Evolutionary conservation across 805 yeast genomes (phyloP).

Genomic region (Ogataea parapolymorpha): DNA sequence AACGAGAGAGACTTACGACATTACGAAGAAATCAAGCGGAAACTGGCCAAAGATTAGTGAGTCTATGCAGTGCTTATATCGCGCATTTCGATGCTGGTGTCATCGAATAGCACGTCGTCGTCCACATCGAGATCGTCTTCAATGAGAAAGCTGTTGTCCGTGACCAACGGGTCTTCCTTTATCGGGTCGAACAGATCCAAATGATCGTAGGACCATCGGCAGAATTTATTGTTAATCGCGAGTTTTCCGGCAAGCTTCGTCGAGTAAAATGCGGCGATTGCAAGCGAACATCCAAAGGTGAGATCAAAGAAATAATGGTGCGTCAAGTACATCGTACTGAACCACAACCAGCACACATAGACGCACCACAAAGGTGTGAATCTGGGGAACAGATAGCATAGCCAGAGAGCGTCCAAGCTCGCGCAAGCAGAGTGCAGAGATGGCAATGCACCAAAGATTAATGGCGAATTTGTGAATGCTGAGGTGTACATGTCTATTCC

Average conservation of each 20-base stretch:
- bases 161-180: constrained; percentile 23
- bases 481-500: constrained; percentile 82
- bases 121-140: constrained; percentile 16
- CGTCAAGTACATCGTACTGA: constrained; percentile 96
- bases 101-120: constrained; percentile 8
- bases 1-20: constrained; percentile 40
- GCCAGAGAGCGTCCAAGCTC: constrained; percentile 86
- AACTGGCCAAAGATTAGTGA: constrained; percentile 13
- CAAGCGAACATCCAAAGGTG: constrained; percentile 88
- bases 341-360: constrained; percentile 95
- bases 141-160: constrained; percentile 15
- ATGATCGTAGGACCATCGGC: constrained; percentile 24
- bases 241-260: constrained; percentile 50
- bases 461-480: constrained; percentile 80
- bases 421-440: constrained; percentile 93
- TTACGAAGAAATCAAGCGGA: constrained; percentile 25
- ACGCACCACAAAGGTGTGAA: constrained; percentile 60
- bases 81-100: constrained; percentile 17
- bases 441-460: constrained; percentile 78
- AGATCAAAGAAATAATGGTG: constrained; percentile 95
- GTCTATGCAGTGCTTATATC: constrained; percentile 12
- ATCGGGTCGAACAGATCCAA: constrained; percentile 8
- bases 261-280: constrained; percentile 65
- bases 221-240: constrained; percentile 13
- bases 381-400: constrained; percentile 78